Percentiles rank a stretch among this genome's conserved stretches.
phyloP scores from a whole-genome alignment of 331 rosid genomes.

The Phaseolus coccineus region DNA sequence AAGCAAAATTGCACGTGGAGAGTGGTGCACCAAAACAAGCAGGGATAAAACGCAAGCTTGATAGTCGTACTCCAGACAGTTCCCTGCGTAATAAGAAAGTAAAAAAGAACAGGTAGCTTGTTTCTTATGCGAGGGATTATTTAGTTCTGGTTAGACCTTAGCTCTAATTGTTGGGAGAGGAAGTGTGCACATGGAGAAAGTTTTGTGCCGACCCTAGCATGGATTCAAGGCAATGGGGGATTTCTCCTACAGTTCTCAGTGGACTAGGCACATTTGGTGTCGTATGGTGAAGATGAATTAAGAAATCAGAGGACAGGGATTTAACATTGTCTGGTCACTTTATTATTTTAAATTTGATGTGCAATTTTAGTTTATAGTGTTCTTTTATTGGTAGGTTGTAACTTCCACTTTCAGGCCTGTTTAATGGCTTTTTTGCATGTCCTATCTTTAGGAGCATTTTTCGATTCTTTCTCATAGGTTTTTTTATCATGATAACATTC shows the following conservation, averaged over 20 bases:
- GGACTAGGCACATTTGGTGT: not conserved
- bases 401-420: not conserved
- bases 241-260: not conserved
- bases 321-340: not conserved
- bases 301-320: constrained; percentile 22
- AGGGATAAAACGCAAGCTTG: constrained; percentile 81
- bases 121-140: not conserved
- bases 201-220: too few relatives aligned
- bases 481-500: not conserved
- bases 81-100: constrained; percentile 58
- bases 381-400: not conserved
- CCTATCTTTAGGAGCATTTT: not conserved
- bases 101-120: constrained; percentile 61
- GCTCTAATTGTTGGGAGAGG: not conserved
- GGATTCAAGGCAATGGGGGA: constrained; percentile 7
- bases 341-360: constrained; percentile 11
- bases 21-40: constrained; percentile 59
- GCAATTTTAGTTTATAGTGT: constrained; percentile 1
- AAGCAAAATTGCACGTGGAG: constrained; percentile 42
- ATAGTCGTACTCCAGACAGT: constrained; percentile 81
- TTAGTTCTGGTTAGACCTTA: constrained; percentile 20
- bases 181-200: constrained; percentile 21
- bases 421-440: not conserved
- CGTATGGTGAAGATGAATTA: not conserved
- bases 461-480: not conserved